phyloP scores from a whole-genome alignment of 345 rosid genomes.

The Eucalyptus pauciflora region DNA sequence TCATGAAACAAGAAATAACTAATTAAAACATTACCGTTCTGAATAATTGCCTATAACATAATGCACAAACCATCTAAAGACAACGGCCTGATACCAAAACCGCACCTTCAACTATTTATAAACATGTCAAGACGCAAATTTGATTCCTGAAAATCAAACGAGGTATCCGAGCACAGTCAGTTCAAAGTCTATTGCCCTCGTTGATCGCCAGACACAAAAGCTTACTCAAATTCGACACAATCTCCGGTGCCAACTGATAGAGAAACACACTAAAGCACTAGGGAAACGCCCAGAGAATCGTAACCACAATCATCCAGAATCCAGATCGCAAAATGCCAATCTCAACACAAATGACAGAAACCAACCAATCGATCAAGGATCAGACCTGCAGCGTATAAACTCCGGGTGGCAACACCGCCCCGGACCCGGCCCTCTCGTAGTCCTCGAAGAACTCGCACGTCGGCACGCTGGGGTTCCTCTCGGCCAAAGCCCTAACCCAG shows the following conservation, averaged over 20 bases:
- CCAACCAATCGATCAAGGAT: background rate
- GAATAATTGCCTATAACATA: background rate
- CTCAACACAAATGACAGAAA: background rate
- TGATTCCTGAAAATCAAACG: background rate
- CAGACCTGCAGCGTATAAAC: constrained; percentile 86
- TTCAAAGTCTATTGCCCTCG: background rate
- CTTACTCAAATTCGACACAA: background rate
- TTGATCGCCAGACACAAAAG: background rate
- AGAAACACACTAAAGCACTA: background rate
- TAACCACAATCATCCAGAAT: background rate
- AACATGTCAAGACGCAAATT: background rate
- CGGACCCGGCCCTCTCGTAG: constrained; percentile 75
- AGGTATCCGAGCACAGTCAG: background rate
- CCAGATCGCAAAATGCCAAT: background rate
- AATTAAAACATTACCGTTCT: background rate
- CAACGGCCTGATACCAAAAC: background rate
- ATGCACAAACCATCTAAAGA: background rate
- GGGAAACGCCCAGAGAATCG: background rate
- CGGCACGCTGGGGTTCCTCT: constrained; percentile 57
- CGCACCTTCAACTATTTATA: background rate
- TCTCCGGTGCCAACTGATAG: background rate
- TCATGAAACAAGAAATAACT: background rate
- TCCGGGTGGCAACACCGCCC: constrained; percentile 81
- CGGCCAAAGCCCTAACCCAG: constrained; percentile 80
- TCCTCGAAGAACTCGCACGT: constrained; percentile 82